Evolutionary conservation across 2,329 filamentous ascomycete genomes (phyloP), one percentile per base, ranked within the genome.

Genomic region (Neonectria ditissima): DNA sequence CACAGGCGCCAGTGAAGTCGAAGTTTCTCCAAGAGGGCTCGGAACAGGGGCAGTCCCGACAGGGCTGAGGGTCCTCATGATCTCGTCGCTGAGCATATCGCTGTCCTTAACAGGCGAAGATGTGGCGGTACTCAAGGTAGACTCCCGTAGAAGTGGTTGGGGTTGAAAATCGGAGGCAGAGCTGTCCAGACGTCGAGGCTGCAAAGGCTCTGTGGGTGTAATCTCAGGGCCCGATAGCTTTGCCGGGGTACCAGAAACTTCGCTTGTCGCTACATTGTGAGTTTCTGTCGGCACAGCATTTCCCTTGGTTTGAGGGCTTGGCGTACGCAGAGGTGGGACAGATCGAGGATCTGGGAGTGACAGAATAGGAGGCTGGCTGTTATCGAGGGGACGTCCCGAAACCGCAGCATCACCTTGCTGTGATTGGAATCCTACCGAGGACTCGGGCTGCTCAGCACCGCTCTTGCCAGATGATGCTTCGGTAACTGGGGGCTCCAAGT

Each of bases 51-150:
- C 66, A 16, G 63, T 62, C 14, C 78, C 78, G 13, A 80, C 74
- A 0, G 89, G 85, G 58, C 84, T 89, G 2, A 94, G 80, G 44
- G 88, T 91, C 62, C 87, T 88, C 56, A 93, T 88, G 58, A 94
- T 94, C 70, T 94, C 92, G 63, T 92, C 90, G 28, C 89, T 85
- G 50, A 94, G 76, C 59, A 86, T 83, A 68, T 94, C 92, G 71
- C 87, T 93, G 71, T 93, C 91, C 68, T 90, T 87, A 62, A 89
- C 82, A 30, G 87, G 84, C 1, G 84, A 84, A 8, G 83, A 82
- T 10, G 83, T 82, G 10, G 79, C 73, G 0, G 84, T 85, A 71
- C 84, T 86, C 51, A 83, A 75, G 0, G 82, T 84, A 7, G 79
- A 74, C 26, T 80, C 77, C 3, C 83, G 79, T 56, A 81, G 77